Percentiles rank a stretch among this genome's conserved stretches.
Evolutionary conservation across 768 basidiomycete genomes (phyloP).

Genomic region (Lepiota brunneoincarnata): DNA sequence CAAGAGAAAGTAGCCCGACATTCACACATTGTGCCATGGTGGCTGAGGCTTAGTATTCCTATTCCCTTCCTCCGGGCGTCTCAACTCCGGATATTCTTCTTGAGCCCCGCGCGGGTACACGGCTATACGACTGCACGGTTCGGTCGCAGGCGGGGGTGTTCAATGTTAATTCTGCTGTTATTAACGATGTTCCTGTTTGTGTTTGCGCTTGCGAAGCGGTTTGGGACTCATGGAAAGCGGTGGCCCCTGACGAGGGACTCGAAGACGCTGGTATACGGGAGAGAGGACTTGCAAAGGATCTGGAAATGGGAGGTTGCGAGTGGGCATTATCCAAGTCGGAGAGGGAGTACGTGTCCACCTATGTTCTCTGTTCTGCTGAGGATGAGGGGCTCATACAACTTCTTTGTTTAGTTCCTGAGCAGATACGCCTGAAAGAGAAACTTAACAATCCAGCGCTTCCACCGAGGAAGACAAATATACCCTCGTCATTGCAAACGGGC

Average conservation of each 20-base stretch:
- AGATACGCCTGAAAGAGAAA: slow-evolving; percentile 51
- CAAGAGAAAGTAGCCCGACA: slow-evolving; percentile 55
- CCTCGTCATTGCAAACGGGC: slow-evolving; percentile 43
- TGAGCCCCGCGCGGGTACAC: slow-evolving; percentile 61
- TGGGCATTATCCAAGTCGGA: slow-evolving; percentile 89
- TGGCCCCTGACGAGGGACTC: slow-evolving; percentile 44
- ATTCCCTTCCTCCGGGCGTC: slow-evolving; percentile 60
- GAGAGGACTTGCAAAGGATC: slow-evolving; percentile 82
- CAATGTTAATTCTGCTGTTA: slow-evolving; percentile 48
- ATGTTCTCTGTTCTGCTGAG: not conserved
- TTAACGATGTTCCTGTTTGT: slow-evolving; percentile 47
- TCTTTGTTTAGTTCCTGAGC: slow-evolving; percentile 58
- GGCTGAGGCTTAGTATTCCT: slow-evolving; percentile 53
- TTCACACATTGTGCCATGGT: slow-evolving; percentile 51
- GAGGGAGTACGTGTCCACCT: slow-evolving; percentile 54
- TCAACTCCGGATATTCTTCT: slow-evolving; percentile 53
- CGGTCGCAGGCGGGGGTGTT: slow-evolving; percentile 53
- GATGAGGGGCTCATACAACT: not conserved
- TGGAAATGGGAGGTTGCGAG: slow-evolving; percentile 96
- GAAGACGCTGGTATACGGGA: slow-evolving; percentile 67
- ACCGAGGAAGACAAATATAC: slow-evolving; percentile 35
- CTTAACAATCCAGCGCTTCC: slow-evolving; percentile 78
- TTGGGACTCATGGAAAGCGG: slow-evolving; percentile 56
- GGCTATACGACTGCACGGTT: slow-evolving; percentile 54
- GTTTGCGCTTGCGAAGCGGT: slow-evolving; percentile 61